These are phyloP conservation scores for Podospora tetraspora DNA, from an alignment of 495 filamentous ascomycete species.

Conservation along the genomic window DNA sequence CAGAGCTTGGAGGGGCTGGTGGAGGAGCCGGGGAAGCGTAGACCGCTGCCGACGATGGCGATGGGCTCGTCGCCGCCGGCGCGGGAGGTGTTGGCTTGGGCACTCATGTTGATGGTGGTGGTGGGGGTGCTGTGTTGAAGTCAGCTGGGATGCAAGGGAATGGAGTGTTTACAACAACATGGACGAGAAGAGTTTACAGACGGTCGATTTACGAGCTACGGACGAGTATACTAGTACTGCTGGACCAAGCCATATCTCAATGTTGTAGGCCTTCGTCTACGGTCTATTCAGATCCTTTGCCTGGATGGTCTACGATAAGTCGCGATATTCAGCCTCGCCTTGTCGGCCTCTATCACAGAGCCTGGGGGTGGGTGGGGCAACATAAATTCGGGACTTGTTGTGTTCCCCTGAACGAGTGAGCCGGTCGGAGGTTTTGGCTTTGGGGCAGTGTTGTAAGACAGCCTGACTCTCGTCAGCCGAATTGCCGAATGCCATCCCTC, in stretches of 20 bases:
- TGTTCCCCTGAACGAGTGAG: neutral
- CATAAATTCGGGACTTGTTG: neutral
- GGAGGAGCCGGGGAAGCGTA: constrained; percentile 47
- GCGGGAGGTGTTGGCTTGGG: neutral
- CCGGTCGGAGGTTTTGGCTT: neutral
- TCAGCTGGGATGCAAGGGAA: neutral
- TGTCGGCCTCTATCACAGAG: neutral
- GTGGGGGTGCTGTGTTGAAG: neutral
- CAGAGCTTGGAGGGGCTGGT: constrained; percentile 42
- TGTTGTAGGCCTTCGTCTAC: neutral
- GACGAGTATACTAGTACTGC: neutral
- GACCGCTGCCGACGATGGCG: constrained; percentile 49
- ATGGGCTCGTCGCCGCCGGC: constrained; percentile 28
- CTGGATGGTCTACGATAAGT: neutral
- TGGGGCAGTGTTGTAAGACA: neutral
- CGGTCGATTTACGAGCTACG: neutral
- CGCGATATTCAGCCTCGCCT: neutral
- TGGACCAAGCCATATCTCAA: neutral
- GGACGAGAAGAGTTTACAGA: neutral
- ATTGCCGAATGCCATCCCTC: neutral
- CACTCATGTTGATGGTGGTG: neutral
- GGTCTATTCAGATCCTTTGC: neutral
- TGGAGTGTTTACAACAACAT: neutral
- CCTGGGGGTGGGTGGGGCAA: neutral
- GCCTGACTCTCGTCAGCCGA: neutral